phyloP scores from a whole-genome alignment of 129 eudicot genomes.

The Flaveria trinervia region DNA sequence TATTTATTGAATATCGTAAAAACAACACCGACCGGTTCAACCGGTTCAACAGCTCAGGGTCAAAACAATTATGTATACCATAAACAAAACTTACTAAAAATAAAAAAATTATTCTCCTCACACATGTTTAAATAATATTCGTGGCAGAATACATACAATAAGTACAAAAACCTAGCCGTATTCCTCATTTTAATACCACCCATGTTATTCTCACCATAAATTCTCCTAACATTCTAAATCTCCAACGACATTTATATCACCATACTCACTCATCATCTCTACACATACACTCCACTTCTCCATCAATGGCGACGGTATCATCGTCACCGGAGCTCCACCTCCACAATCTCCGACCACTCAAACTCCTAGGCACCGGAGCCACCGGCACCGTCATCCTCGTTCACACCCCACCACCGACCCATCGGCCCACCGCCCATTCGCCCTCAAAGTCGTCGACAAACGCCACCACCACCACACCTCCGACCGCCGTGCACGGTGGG shows the following conservation, averaged over 20 bases:
- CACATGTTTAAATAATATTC: not conserved
- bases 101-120: too few relatives aligned
- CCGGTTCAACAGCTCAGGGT: too few relatives aligned
- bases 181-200: slow-evolving; percentile 11
- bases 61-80: too few relatives aligned
- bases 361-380: slow-evolving; percentile 87
- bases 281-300: not conserved
- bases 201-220: slow-evolving; percentile 31
- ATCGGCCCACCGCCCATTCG: slow-evolving; percentile 48
- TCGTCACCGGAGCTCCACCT: slow-evolving; percentile 49
- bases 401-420: slow-evolving; percentile 50
- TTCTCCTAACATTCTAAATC: slow-evolving; percentile 6
- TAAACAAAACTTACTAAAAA: too few relatives aligned
- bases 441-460: slow-evolving; percentile 88
- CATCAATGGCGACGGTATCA: slow-evolving; percentile 36
- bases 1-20: too few relatives aligned
- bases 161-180: slow-evolving; percentile 27
- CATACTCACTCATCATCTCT: slow-evolving; percentile 21
- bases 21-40: too few relatives aligned
- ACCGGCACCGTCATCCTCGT: slow-evolving; percentile 89
- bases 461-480: slow-evolving; percentile 36
- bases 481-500: slow-evolving; percentile 94
- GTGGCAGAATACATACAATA: slow-evolving; percentile 12
- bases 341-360: slow-evolving; percentile 50
- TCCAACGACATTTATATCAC: slow-evolving; percentile 10